Base-by-base conservation (phyloP, 2,329 filamentous ascomycete genomes). In the Ophiostoma ulmi region DNA sequence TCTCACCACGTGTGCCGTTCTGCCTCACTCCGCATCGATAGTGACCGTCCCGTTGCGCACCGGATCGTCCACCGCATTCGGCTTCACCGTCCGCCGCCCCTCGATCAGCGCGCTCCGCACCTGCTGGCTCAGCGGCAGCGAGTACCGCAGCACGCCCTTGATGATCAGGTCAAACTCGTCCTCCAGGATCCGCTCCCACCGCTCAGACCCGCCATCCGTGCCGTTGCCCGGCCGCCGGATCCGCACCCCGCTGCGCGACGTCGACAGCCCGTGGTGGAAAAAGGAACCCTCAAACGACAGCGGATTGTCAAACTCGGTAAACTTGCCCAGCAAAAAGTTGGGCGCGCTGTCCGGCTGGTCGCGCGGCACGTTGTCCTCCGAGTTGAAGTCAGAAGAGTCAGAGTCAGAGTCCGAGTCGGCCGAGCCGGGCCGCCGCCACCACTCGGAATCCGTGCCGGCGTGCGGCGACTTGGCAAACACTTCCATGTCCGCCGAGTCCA, bases 161-260 rank as follows among this genome's bases (percentile, higher is more conserved):
- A 99, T 87, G 72, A 98, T 94, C 67, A 99, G 85, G 75, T 97
- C 93, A 75, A 98, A 99, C 64, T 94, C 92, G 78, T 97, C 91
- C 74, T 96, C 88, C 68, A 97, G 84, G 66, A 98, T 94, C 72
- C 89, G 87, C 78, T 97, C 93, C 95, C 95, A 99, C 14, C 94
- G 88, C 77, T 91, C 88, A 1, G 90, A 90, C 10, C 94, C 95
- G 58, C 91, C 91, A 63, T 93, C 89, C 0, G 95, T 98, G 75
- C 89, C 89, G 79, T 98, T 99, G 4, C 94, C 94, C 0, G 95
- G 95, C 70, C 90, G 88, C 36, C 85, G 82, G 3, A 99, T 86
- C 55, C 94, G 91, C 74, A 99, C 87, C 76, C 95, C 91, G 39
- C 93, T 94, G 5, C 91, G 88, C 0, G 93, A 95, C 22, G 85